These are phyloP conservation scores for Isatis lusitanica DNA, from an alignment of 441 rosid species.

Conservation along the genomic window DNA sequence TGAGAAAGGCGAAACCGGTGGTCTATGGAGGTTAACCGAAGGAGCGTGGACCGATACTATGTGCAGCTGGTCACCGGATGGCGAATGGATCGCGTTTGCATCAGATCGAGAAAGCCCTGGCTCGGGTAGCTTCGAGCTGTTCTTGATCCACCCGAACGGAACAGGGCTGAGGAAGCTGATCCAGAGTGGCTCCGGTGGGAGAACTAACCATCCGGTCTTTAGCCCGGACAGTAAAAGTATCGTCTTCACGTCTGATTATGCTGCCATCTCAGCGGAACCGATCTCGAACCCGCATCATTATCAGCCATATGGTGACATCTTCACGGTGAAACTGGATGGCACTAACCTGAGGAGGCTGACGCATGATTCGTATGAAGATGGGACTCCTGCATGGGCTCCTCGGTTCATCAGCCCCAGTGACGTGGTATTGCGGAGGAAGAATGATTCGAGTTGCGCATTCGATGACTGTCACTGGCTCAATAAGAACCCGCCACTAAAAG, in stretches of 20 bases:
- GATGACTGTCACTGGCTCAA: slow-evolving; percentile 86
- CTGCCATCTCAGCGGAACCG: slow-evolving; percentile 84
- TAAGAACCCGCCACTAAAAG: slow-evolving; percentile 40
- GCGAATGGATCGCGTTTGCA: slow-evolving; percentile 79
- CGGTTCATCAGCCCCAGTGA: slow-evolving; percentile 49
- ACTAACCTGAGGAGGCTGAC: slow-evolving; percentile 71
- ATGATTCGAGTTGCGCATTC: slow-evolving; percentile 51
- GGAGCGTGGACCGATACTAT: slow-evolving; percentile 88
- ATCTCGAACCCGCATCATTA: slow-evolving; percentile 82
- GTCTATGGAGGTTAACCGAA: slow-evolving; percentile 54
- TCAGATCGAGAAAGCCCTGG: slow-evolving; percentile 73
- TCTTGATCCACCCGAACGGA: slow-evolving; percentile 74
- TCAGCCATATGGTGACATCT: slow-evolving; percentile 89
- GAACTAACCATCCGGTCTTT: slow-evolving; percentile 73
- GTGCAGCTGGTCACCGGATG: slow-evolving; percentile 80
- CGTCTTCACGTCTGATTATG: slow-evolving; percentile 76
- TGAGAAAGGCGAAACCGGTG: slow-evolving; percentile 54
- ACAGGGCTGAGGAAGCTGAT: slow-evolving; percentile 70
- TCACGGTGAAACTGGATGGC: slow-evolving; percentile 69
- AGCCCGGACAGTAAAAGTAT: slow-evolving; percentile 75
- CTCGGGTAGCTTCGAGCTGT: slow-evolving; percentile 70
- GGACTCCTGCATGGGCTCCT: slow-evolving; percentile 84
- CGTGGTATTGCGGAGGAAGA: slow-evolving; percentile 43
- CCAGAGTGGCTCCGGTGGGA: slow-evolving; percentile 67
- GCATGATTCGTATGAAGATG: slow-evolving; percentile 83